Percentiles rank a stretch among this genome's conserved stretches.
phyloP scores from a whole-genome alignment of 805 yeast species.

The Clavispora fructus region DNA sequence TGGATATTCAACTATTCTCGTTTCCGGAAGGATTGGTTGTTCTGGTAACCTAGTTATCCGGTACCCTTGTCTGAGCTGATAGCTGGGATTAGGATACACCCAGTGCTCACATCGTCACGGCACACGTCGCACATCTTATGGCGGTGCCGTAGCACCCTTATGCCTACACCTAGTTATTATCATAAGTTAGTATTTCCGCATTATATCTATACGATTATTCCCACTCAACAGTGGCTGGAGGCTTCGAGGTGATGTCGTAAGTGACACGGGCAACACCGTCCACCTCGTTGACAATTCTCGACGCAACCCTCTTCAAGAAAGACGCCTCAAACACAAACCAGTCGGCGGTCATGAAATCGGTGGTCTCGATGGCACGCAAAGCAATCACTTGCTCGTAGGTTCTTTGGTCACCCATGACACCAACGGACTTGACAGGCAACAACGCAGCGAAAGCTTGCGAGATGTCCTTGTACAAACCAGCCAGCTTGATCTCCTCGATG shows the following conservation, averaged over 20 bases:
- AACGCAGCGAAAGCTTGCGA: slow-evolving; percentile 98
- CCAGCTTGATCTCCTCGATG: slow-evolving; percentile 91
- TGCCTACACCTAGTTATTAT: too few relatives aligned
- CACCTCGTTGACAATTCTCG: slow-evolving; percentile 97
- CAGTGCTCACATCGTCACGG: too few relatives aligned
- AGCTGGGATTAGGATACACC: too few relatives aligned
- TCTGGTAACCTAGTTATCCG: too few relatives aligned
- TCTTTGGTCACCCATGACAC: slow-evolving; percentile 99
- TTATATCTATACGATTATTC: slow-evolving; percentile 46
- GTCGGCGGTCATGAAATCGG: slow-evolving; percentile 99
- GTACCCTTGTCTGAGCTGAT: too few relatives aligned
- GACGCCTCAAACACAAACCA: slow-evolving; percentile 93
- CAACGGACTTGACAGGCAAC: slow-evolving; percentile 96
- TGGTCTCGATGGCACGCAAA: slow-evolving; percentile 94
- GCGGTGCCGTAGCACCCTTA: not conserved
- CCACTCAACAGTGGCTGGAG: slow-evolving; percentile 99
- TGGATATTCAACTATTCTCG: too few relatives aligned
- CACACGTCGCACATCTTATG: too few relatives aligned
- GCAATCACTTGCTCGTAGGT: slow-evolving; percentile 99
- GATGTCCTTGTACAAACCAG: slow-evolving; percentile 87
- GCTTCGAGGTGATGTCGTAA: slow-evolving; percentile 97
- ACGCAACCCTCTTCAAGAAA: slow-evolving; percentile 87
- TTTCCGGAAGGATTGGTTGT: too few relatives aligned
- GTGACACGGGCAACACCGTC: slow-evolving; percentile 99
- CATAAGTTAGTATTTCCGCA: not conserved